Percentiles rank a stretch among this genome's conserved stretches.
phyloP scores from a whole-genome alignment of 2,329 filamentous ascomycete species.

The Xylaria sp. region DNA sequence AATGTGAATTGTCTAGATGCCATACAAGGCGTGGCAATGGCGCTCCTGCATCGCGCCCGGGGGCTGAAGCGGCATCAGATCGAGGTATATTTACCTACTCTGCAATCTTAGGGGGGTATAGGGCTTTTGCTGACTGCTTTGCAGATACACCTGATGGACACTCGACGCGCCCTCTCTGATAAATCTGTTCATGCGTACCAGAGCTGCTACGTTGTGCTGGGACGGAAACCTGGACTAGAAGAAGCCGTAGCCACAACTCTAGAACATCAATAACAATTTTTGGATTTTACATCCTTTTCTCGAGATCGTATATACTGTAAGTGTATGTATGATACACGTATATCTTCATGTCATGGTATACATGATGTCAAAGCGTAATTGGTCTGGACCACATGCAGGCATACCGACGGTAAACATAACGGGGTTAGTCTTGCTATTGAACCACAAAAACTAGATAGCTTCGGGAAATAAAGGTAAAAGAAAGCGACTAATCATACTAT shows the following conservation, averaged over 20 bases:
- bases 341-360: neutral
- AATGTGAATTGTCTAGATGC: conserved; percentile 56
- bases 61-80: conserved; percentile 57
- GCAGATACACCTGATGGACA: conserved; percentile 60
- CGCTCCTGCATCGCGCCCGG: conserved; percentile 54
- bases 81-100: conserved; percentile 52
- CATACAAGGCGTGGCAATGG: conserved; percentile 57
- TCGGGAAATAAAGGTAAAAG: neutral
- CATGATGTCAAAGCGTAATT: neutral
- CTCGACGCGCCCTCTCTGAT: conserved; percentile 59
- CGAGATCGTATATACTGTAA: neutral
- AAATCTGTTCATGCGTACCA: conserved; percentile 60
- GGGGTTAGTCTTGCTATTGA: neutral
- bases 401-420: neutral
- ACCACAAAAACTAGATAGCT: neutral
- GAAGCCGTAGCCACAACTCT: conserved; percentile 41
- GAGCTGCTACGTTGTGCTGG: conserved; percentile 61
- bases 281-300: neutral
- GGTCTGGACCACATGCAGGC: neutral
- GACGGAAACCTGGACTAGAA: conserved; percentile 58
- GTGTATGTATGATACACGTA: neutral
- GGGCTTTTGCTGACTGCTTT: conserved; percentile 13
- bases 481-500: neutral
- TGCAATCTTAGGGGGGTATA: neutral
- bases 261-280: conserved; percentile 3